Percentiles rank a stretch among this genome's conserved stretches.
phyloP scores from a whole-genome alignment of 2,329 filamentous ascomycete species.

The Myriosclerotinia duriaeana region DNA sequence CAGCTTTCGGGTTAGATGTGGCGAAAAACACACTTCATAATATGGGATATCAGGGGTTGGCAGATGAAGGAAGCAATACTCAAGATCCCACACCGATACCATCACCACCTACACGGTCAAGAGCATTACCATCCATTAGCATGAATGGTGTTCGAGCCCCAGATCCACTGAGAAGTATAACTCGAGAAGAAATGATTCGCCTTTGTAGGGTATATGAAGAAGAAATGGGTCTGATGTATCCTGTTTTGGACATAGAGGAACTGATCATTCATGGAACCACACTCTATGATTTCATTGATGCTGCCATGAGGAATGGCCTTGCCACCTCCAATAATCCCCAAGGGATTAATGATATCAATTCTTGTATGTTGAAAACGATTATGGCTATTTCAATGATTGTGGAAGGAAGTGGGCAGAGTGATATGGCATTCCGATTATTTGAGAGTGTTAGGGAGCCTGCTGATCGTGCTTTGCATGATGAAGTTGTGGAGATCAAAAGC shows the following conservation, averaged over 20 bases:
- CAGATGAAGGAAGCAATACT: conserved; percentile 60
- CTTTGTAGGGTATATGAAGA: conserved; percentile 81
- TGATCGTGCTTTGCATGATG: conserved; percentile 59
- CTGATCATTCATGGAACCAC: conserved; percentile 68
- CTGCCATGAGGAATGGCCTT: conserved; percentile 58
- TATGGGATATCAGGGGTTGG: conserved; percentile 76
- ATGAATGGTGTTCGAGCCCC: conserved; percentile 49
- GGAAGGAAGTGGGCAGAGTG: conserved; percentile 76
- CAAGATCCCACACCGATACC: conserved; percentile 51
- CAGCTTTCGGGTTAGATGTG: conserved; percentile 80
- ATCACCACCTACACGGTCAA: conserved; percentile 33
- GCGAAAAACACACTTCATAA: conserved; percentile 83
- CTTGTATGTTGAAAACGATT: conserved; percentile 77
- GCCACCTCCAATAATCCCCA: conserved; percentile 48
- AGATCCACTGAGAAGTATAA: conserved; percentile 79
- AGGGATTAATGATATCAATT: conserved; percentile 58
- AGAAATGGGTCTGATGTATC: conserved; percentile 91
- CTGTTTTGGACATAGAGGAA: conserved; percentile 71
- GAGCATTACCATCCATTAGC: conserved; percentile 25
- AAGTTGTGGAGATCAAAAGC: conserved; percentile 55
- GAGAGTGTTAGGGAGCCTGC: conserved; percentile 71
- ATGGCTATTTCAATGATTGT: conserved; percentile 75
- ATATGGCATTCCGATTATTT: conserved; percentile 70
- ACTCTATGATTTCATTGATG: conserved; percentile 72
- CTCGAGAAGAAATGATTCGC: conserved; percentile 75